Conservation (phyloP, 805 yeast species). For the Saturnispora diversa region DNA sequence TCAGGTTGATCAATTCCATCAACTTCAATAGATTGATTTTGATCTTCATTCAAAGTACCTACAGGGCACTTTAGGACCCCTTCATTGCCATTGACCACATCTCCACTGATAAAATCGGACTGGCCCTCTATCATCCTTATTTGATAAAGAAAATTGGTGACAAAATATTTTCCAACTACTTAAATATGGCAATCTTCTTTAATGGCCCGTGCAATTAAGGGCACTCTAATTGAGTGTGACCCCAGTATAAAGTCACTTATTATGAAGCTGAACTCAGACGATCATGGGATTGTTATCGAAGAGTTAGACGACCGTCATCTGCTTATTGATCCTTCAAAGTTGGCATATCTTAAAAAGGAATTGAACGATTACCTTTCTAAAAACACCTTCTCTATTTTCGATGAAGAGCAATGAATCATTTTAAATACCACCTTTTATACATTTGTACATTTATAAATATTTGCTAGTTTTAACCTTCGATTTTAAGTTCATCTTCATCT, state of each 20-base stretch:
- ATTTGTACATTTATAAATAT: not conserved
- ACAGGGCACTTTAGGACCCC: no score
- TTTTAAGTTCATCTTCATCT: not conserved
- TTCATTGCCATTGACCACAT: no score
- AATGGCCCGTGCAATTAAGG: constrained; percentile 50
- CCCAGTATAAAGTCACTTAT: constrained; percentile 89
- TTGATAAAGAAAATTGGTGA: not conserved
- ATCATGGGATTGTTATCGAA: constrained; percentile 61
- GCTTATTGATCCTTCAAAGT: constrained; percentile 68
- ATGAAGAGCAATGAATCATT: no score
- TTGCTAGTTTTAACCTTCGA: constrained; percentile 40
- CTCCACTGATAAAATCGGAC: no score
- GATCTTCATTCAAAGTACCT: no score
- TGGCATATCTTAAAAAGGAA: constrained; percentile 68
- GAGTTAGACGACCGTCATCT: constrained; percentile 91
- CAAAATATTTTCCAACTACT: not conserved
- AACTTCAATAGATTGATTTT: no score
- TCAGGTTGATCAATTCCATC: no score
- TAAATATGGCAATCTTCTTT: not conserved
- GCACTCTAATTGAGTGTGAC: constrained; percentile 53
- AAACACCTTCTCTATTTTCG: constrained; percentile 79
- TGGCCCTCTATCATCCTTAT: no score
- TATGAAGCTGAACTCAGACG: constrained; percentile 67
- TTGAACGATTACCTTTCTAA: constrained; percentile 67
- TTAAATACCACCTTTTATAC: no score